Evolutionary conservation across 306 rosid species (phyloP), one percentile per base, ranked within the genome.

Genomic region (Gleditsia sinensis): DNA sequence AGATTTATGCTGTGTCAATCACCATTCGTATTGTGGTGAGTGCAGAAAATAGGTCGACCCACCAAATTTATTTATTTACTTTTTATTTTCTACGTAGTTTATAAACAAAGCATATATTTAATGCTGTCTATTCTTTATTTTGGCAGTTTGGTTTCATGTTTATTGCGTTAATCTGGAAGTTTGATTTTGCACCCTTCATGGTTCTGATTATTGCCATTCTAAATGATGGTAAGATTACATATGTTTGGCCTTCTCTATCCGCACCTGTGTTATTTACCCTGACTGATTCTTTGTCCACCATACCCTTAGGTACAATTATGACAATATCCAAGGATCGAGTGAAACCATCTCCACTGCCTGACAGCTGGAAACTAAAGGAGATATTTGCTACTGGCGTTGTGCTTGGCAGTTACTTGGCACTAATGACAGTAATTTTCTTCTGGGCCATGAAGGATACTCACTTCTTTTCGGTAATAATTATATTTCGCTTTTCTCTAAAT

Each of bases 21-120:
- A 94, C 99, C 77, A 94, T 94, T 34, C 94, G 99, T 83, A 94
- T 94, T 78, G 99, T 94, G 96, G 99, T 94, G 86, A 80, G 91
- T 88, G 51, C 71, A 62, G 48, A 55, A 64, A 51, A 30, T 14
- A 62, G 17, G 25, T 59, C 50, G 43, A 5, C 55, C 17, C 16
- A 16, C n/a, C 56, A 51, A 66, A 7, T 39, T 39, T 9, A 7
- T 39, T 1, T 10, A 7, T 39, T 0, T 39, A 57, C 2, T 13
- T 14, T 11, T n/a, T n/a, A n/a, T n/a, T 14, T 3, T 16, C 0
- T 17, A 56, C 20, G 10, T 28, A 4, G 58, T 72, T 36, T 7
- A 10, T 46, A n/a, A 58, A 19, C 3, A 19, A 70, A 21, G 68
- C 80, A 63, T 58, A 43, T 56, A 64, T 42, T 68, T 39, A 62